phyloP scores from a whole-genome alignment of 2,329 filamentous ascomycete species.

The Monilinia aucupariae region DNA sequence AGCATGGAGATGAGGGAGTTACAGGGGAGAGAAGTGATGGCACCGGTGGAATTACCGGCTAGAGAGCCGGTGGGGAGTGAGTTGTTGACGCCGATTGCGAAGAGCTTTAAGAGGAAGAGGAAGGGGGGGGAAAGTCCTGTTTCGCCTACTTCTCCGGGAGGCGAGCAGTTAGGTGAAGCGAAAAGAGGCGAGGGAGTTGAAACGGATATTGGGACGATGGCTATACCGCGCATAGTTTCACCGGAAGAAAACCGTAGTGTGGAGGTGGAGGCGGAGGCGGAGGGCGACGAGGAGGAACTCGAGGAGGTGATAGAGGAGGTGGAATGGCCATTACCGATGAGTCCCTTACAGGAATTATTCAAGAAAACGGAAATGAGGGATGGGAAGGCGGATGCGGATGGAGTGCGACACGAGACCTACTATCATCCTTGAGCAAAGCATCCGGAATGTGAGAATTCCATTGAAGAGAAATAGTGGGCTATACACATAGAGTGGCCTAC shows the following conservation, averaged over 20 bases:
- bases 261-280: background rate
- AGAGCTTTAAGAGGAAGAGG: background rate
- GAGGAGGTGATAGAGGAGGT: slow-evolving; percentile 13
- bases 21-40: slow-evolving; percentile 22
- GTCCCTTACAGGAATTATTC: slow-evolving; percentile 26
- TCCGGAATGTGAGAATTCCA: background rate
- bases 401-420: slow-evolving; percentile 27
- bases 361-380: slow-evolving; percentile 25
- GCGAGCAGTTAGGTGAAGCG: background rate
- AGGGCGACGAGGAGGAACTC: background rate
- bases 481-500: too few species aligned
- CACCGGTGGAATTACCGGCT: slow-evolving; percentile 27
- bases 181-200: background rate
- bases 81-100: slow-evolving; percentile 22
- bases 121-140: background rate
- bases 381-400: slow-evolving; percentile 15
- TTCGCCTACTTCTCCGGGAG: background rate
- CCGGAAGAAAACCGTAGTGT: too few species aligned
- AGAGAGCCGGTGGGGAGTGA: slow-evolving; percentile 28
- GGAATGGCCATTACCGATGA: slow-evolving; percentile 26
- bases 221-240: background rate
- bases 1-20: slow-evolving; percentile 23
- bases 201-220: background rate
- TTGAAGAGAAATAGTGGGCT: background rate
- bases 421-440: slow-evolving; percentile 26